Conservation (phyloP, 2,329 filamentous ascomycete species). For the Plenodomus lindquistii region DNA sequence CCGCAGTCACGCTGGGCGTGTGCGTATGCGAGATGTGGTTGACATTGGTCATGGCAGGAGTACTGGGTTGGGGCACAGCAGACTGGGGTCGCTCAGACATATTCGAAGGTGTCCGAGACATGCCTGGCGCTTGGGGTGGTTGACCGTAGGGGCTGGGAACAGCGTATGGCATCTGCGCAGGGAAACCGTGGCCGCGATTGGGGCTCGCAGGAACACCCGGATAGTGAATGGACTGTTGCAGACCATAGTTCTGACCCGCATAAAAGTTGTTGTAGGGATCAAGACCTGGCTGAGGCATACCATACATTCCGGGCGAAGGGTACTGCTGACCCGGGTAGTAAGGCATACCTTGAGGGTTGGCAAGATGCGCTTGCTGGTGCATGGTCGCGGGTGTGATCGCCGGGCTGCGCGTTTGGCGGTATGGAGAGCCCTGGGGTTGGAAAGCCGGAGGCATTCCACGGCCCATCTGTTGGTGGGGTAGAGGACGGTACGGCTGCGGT, state of each 20-base stretch:
- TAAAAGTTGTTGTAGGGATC: constrained; percentile 48
- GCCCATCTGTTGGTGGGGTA: constrained; percentile 56
- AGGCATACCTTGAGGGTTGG: constrained; percentile 63
- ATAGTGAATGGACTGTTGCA: constrained; percentile 51
- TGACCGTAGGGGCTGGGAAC: constrained; percentile 58
- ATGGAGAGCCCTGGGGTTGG: constrained; percentile 58
- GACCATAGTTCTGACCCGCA: constrained; percentile 55
- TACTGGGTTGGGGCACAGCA: constrained; percentile 62
- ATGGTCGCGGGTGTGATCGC: constrained; percentile 65
- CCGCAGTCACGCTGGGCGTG: constrained; percentile 59
- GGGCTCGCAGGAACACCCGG: constrained; percentile 50
- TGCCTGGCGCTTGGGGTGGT: constrained; percentile 61
- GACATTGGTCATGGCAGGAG: constrained; percentile 53
- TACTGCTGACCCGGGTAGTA: constrained; percentile 62
- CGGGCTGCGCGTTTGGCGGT: constrained; percentile 62
- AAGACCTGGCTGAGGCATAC: constrained; percentile 56
- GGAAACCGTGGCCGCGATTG: constrained; percentile 52
- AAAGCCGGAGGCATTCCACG: constrained; percentile 58
- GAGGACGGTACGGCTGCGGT: constrained; percentile 58
- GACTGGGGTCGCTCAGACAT: constrained; percentile 63
- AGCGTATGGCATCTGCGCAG: constrained; percentile 48
- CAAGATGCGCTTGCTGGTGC: constrained; percentile 61
- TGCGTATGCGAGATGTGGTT: constrained; percentile 54
- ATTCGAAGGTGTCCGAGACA: constrained; percentile 68
- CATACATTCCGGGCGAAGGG: constrained; percentile 55